A percentile compares a stretch with the other conserved stretches of the same genome.
Conservation (phyloP, 2,329 filamentous ascomycete species). For the Spiromastix sp. region DNA sequence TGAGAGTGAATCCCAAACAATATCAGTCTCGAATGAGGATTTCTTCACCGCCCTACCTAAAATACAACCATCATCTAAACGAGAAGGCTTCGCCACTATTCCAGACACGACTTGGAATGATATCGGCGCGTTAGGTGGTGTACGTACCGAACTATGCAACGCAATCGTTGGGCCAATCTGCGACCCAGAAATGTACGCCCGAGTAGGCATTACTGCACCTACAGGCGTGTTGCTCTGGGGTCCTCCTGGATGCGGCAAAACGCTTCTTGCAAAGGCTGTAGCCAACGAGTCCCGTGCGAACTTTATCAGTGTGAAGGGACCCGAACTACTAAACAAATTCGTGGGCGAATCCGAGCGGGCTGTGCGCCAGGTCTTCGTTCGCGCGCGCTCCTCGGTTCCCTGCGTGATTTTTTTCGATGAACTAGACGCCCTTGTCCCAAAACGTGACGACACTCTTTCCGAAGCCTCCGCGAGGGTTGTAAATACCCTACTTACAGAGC, state of each 20-base stretch:
- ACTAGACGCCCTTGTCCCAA: constrained; percentile 82
- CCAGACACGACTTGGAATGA: constrained; percentile 89
- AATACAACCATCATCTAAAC: constrained; percentile 71
- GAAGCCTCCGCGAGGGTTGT: constrained; percentile 84
- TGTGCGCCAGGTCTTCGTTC: constrained; percentile 81
- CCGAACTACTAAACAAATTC: constrained; percentile 93
- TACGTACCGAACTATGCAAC: constrained; percentile 70
- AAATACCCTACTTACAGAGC: constrained; percentile 86
- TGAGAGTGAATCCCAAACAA: constrained; percentile 44
- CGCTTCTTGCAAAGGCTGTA: constrained; percentile 87
- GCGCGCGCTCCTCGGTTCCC: constrained; percentile 74
- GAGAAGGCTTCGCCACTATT: constrained; percentile 90
- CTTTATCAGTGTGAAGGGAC: constrained; percentile 96
- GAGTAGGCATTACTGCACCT: constrained; percentile 67
- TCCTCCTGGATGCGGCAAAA: constrained; percentile 93
- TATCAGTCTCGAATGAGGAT: constrained; percentile 53
- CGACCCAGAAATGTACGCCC: constrained; percentile 63
- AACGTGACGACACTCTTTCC: constrained; percentile 64
- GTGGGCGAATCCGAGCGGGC: constrained; percentile 93
- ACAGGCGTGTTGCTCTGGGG: constrained; percentile 92
- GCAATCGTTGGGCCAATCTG: constrained; percentile 88
- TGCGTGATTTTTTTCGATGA: constrained; percentile 99
- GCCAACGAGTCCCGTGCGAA: constrained; percentile 93
- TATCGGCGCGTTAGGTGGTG: constrained; percentile 71
- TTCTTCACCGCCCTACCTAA: constrained; percentile 66